Base-by-base conservation (phyloP, 2,329 filamentous ascomycete species). In the Dothideomycetes sp. region DNA sequence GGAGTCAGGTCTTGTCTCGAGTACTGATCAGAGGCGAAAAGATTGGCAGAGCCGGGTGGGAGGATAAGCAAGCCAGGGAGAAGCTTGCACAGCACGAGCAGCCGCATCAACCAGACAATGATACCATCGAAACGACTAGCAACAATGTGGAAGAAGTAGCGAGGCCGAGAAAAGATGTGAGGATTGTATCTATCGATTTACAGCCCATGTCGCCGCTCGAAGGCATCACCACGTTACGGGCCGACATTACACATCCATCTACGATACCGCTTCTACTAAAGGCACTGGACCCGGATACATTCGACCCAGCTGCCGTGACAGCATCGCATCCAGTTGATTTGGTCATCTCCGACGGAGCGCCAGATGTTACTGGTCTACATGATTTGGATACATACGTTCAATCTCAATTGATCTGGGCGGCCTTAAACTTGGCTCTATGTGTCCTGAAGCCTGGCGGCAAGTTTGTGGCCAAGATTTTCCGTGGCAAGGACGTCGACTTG, bases 371-470 rank as follows among this genome's bases (percentile, higher is more conserved):
- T 1, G 91, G 91, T 15, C 72, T 98, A 1, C 91, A 98, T 60
- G 91, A 98, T 59, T 76, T 98, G 27, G 91, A 98, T 62, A 96
- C 96, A 50, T 98, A 98, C 62, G 84, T 98, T 14, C 91, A 98
- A 63, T 88, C 84, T 7, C 91, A 96, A 62, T 73, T 98, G 7
- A 79, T 98, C 36, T 95, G 93, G 61, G 86, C 89, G 0, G 91
- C 91, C 0, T 74, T 98, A 15, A 94, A 95, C 59, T 76, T 98
- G 3, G 87, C 91, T 0, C 76, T 95, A 10, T 94, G 89, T 56
- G 87, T 98, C 10, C 74, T 98, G 16, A 83, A 84, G 44, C 88
- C 88, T 0, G 91, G 91, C 32, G 91, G 91, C 46, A 94, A 86
- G 55, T 98, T 98, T 52, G 89, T 98, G 5, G 91, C 91, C 44